Base-by-base conservation (phyloP, 2,329 filamentous ascomycete genomes). In the Uncinocarpus reesii region DNA sequence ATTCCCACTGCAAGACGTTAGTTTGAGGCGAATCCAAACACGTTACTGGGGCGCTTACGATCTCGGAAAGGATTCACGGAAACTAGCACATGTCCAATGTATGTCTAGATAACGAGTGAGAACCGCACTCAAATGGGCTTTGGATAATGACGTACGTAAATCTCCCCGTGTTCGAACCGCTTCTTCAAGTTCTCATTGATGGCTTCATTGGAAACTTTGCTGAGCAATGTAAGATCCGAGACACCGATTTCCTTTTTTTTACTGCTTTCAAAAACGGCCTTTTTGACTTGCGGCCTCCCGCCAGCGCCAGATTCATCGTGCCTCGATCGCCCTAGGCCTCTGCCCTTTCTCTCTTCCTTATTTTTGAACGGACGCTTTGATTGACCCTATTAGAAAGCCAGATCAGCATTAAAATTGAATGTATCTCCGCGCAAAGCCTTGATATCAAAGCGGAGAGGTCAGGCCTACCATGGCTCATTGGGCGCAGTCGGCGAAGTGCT, bases 231-330 rank as follows among this genome's bases (percentile, higher is more conserved):
- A 65, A 98, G 77, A 75, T 98, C 92, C 48, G 92, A 95, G 47
- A 98, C 92, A 57, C 92, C 92, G 59, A 98, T 92, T 70, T 98
- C 89, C 78, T 95, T 96, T 81, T 96, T 98, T 78, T 96, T 96
- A 56, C 83, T 86, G 52, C 81, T 86, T 67, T 98, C 92, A 70
- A 93, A 98, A 53, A 86, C 86, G 55, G 92, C 92, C 73, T 96
- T 96, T 71, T 89, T 90, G 58, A 94, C 86, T 69, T 86, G 86
- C 54, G 80, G 71, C 58, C 75, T 72, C 51, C 73, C 72, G 37
- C 66, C 68, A 52, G 67, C 64, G 53, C 67, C 64, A 40, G 67
- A 62, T 55, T 69, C 68, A 47, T 62, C 67, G 49, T 61, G 65
- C 56, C 67, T 69, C 49, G 64, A 65, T 54, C 72, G 59, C 59